Evolutionary conservation across 805 yeast species (phyloP).

Genomic region (Starmera dryadoides): DNA sequence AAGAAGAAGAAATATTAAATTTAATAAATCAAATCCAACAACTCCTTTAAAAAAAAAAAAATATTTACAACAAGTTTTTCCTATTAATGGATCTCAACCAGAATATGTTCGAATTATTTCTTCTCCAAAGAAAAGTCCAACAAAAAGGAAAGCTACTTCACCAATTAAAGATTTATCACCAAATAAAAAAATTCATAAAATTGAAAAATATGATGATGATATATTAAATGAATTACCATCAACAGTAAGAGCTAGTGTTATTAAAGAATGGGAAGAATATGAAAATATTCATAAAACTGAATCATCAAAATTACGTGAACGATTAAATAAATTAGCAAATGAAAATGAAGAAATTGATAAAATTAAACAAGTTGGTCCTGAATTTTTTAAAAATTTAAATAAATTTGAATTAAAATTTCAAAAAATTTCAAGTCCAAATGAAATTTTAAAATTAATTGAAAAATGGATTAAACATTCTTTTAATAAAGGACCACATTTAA

Average conservation of each 20-base stretch:
- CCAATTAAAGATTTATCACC: constrained; percentile 2
- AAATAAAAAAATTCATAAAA: not conserved
- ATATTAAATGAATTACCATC: constrained; percentile 19
- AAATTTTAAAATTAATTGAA: constrained; percentile 24
- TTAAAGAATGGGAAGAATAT: constrained; percentile 14
- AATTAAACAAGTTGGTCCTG: constrained; percentile 2
- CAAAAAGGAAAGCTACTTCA: constrained; percentile 9
- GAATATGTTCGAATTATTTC: constrained; percentile 11
- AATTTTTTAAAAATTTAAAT: constrained; percentile 7
- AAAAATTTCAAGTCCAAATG: constrained; percentile 23
- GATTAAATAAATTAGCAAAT: not conserved
- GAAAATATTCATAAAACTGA: constrained; percentile 7
- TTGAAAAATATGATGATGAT: constrained; percentile 12
- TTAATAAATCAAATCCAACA: constrained; percentile 11
- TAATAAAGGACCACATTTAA: constrained; percentile 29
- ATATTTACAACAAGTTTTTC: constrained; percentile 17
- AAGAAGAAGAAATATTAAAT: constrained; percentile 27
- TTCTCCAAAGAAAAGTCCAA: constrained; percentile 5
- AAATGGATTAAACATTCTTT: constrained; percentile 31
- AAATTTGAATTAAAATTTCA: constrained; percentile 22
- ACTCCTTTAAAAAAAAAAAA: constrained; percentile 13
- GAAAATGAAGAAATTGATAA: constrained; percentile 1
- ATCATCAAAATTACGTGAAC: constrained; percentile 8
- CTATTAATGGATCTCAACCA: constrained; percentile 4
- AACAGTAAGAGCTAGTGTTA: constrained; percentile 9